Conservation (phyloP, 441 rosid species). For the Brassica hybrid region DNA sequence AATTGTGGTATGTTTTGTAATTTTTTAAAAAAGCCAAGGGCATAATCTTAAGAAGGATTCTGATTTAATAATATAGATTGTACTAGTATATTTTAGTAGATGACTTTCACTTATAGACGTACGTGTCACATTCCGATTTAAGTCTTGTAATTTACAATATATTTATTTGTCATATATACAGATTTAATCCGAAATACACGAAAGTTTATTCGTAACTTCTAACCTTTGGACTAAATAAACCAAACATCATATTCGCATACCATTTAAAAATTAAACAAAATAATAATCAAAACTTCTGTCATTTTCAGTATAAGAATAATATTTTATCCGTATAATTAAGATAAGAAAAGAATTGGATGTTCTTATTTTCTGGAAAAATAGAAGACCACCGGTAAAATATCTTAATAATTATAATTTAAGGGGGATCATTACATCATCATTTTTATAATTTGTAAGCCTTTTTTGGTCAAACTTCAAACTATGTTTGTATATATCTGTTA, state of each 20-base stretch:
- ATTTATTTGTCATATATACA: not conserved
- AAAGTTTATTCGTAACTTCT: not conserved
- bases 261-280: constrained; percentile 6
- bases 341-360: constrained; percentile 12
- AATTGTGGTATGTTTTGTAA: no score
- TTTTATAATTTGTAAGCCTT: not conserved
- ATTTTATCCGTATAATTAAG: constrained; percentile 20
- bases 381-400: constrained; percentile 28
- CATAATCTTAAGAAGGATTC: no score
- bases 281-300: not conserved
- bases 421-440: constrained; percentile 1
- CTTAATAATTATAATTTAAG: constrained; percentile 17
- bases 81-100: not conserved
- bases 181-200: not conserved
- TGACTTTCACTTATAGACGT: constrained; percentile 4
- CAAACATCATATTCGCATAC: constrained; percentile 3
- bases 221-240: not conserved
- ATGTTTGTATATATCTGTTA: not conserved
- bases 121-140: constrained; percentile 12
- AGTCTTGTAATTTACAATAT: constrained; percentile 10
- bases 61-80: not conserved
- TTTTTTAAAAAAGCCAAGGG: no score
- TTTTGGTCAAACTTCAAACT: constrained; percentile 27
- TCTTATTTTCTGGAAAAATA: constrained; percentile 2
- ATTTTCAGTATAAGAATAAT: constrained; percentile 35